Percentiles rank a stretch among this genome's conserved stretches.
Conservation (phyloP, 805 yeast species). For the Yarrowia sp. region DNA sequence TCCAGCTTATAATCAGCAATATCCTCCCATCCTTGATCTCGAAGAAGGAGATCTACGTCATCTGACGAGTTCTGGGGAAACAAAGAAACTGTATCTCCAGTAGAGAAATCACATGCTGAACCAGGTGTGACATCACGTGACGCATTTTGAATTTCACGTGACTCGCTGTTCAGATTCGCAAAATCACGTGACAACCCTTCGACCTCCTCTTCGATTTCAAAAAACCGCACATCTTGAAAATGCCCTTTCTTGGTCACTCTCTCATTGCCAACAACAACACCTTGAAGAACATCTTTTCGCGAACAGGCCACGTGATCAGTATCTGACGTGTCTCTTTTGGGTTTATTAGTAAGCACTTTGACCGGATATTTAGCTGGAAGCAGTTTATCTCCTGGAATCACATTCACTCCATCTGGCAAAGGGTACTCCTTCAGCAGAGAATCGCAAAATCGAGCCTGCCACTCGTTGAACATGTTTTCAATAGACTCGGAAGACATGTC, state of each 20-base stretch:
- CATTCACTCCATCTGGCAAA: slow-evolving; percentile 32
- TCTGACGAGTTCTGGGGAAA: slow-evolving; percentile 68
- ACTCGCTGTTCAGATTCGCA: background rate
- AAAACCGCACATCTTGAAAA: slow-evolving; percentile 83
- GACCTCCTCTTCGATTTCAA: slow-evolving; percentile 42
- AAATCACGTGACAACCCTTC: slow-evolving; percentile 29
- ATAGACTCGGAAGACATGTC: slow-evolving; percentile 70
- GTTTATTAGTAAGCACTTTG: slow-evolving; percentile 35
- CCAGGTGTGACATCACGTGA: slow-evolving; percentile 6
- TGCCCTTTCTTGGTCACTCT: slow-evolving; percentile 71
- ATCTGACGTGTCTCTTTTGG: slow-evolving; percentile 37
- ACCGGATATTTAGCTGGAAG: slow-evolving; percentile 30
- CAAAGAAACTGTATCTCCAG: slow-evolving; percentile 80
- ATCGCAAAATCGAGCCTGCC: slow-evolving; percentile 55
- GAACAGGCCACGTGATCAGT: slow-evolving; percentile 35
- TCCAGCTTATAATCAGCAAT: slow-evolving; percentile 58
- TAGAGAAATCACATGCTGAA: slow-evolving; percentile 42
- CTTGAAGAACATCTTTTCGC: slow-evolving; percentile 42
- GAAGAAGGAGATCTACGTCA: slow-evolving; percentile 63
- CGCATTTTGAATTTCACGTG: background rate
- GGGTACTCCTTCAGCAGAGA: slow-evolving; percentile 36
- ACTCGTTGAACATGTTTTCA: slow-evolving; percentile 74
- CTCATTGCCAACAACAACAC: slow-evolving; percentile 49
- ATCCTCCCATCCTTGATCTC: slow-evolving; percentile 70
- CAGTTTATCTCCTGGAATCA: slow-evolving; percentile 35